Evolutionary conservation across 306 rosid species (phyloP).

Genomic region (Cucurbita argyrosperma): DNA sequence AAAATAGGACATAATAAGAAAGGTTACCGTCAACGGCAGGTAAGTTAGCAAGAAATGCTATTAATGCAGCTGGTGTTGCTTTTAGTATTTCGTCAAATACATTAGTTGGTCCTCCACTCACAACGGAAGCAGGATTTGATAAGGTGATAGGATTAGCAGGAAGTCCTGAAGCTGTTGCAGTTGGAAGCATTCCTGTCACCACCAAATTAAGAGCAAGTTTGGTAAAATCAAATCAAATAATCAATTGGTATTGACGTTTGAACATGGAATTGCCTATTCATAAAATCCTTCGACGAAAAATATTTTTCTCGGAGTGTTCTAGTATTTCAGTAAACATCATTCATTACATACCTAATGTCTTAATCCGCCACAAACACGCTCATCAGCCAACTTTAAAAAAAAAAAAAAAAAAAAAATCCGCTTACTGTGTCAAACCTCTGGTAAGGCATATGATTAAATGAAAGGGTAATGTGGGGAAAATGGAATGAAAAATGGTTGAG

Average conservation of each 20-base stretch:
- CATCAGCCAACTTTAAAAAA: not conserved
- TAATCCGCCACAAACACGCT: not conserved
- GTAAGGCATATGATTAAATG: not conserved
- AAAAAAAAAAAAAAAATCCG: too few species aligned
- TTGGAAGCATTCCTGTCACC: conserved; percentile 18
- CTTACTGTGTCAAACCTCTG: not conserved
- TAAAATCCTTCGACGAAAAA: not conserved
- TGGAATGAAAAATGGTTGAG: too few species aligned
- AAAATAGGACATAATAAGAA: conserved; percentile 4
- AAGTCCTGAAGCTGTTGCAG: conserved; percentile 15
- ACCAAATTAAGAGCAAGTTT: not conserved
- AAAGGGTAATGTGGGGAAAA: not conserved
- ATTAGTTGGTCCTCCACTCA: conserved; percentile 40
- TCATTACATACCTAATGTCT: not conserved
- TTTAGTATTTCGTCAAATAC: conserved; percentile 75
- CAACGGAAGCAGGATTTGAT: conserved; percentile 20
- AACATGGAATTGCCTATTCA: not conserved
- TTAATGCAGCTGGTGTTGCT: conserved; percentile 73
- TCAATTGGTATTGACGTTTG: not conserved
- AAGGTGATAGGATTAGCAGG: conserved; percentile 18
- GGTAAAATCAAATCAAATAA: not conserved
- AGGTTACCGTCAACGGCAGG: conserved; percentile 80
- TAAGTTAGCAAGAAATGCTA: conserved; percentile 69
- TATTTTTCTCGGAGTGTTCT: not conserved
- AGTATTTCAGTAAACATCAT: not conserved